Evolutionary conservation across 371 early-diverging fungal genomes (phyloP), one percentile per base, ranked within the genome.

Genomic region (Apophysomyces ossiformis): DNA sequence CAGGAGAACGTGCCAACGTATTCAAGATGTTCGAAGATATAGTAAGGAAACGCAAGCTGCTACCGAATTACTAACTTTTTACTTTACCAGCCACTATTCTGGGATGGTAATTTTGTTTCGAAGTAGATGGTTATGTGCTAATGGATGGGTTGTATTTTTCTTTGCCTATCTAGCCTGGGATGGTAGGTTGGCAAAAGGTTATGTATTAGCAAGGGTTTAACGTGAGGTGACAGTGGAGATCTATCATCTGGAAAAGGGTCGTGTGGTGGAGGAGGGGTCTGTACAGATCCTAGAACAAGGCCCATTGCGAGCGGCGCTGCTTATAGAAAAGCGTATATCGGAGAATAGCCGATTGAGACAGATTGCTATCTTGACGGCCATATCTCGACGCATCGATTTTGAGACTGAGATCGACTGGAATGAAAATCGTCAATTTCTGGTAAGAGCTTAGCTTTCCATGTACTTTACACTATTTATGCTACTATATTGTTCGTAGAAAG

Each of bases 341-440:
- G 65, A 78, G 16, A 81, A 71, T 1, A 93, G 93, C 76, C 76
- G 72, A 2, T 67, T 94, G 0, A 73, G 70, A 7, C 96, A 96
- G 76, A 79, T 78, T 38, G 92, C 95, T 54, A 81, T 87, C 7
- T 70, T 97, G 43, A 79, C 80, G 1, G 91, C 94, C 0, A 69
- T 72, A 0, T 91, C 93, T 32, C 79, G 84, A n/a, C 83, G 89
- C 0, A 62, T 97, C 26, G 96, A 96, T 60, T 98, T 97, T 79
- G 92, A 91, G 26, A 94, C 89, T 46, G 85, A 87, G 13, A 93
- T 96, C 1, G 89, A 93, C 43, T 98, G 99, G 99, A 79, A 96
- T 63, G 99, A 98, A 74, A 95, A 88, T 74, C 85, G 93, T 61
- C 87, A 87, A 69, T 80, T 95, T 41, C 76, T 97, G 69, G 78